phyloP scores from a whole-genome alignment of 2,329 filamentous ascomycete genomes.

The Lasiodiplodia hormozganensis region DNA sequence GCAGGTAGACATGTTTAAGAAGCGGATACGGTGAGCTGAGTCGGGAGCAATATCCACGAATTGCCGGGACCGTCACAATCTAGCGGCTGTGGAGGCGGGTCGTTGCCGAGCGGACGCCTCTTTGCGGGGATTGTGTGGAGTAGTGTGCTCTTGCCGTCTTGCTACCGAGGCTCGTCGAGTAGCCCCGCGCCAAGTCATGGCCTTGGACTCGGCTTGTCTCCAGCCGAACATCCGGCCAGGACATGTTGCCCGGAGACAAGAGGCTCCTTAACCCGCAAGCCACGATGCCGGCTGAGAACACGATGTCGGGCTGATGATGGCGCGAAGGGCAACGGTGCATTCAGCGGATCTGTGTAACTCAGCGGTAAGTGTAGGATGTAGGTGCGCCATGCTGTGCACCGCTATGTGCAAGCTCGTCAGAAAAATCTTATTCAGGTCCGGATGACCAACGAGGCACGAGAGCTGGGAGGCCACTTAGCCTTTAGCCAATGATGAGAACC shows the following conservation, averaged over 20 bases:
- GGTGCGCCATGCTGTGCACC: not conserved
- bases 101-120: slow-evolving; percentile 15
- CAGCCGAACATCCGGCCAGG: not conserved
- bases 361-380: not conserved
- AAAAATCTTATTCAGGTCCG: not conserved
- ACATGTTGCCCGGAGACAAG: not conserved
- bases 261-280: not conserved
- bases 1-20: slow-evolving; percentile 1
- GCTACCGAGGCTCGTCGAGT: slow-evolving; percentile 6
- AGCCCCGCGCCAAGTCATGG: not conserved
- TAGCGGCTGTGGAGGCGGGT: not conserved
- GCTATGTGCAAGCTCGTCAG: not conserved
- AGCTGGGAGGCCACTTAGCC: too few species aligned
- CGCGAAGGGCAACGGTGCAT: not conserved
- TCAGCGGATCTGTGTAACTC: not conserved
- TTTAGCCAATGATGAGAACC: too few species aligned
- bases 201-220: not conserved
- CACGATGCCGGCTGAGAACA: not conserved
- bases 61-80: not conserved
- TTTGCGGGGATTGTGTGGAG: slow-evolving; percentile 22
- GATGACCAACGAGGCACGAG: not conserved
- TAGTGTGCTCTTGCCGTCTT: not conserved
- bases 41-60: not conserved
- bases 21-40: not conserved
- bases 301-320: not conserved